phyloP scores from a whole-genome alignment of 768 basidiomycete species.

The Ramaria sp. region DNA sequence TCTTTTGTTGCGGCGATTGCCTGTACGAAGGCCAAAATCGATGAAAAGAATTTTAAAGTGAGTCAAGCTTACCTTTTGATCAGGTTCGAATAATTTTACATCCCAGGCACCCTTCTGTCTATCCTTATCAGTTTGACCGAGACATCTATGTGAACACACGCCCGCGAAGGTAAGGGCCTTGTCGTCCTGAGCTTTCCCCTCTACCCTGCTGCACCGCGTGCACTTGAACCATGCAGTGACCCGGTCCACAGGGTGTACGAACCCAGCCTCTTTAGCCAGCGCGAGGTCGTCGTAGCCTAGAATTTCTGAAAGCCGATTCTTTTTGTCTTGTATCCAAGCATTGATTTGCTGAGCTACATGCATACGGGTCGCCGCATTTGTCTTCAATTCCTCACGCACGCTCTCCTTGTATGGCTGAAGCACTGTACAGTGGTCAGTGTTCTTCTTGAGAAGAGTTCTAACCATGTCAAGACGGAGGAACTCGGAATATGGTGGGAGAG shows the following conservation, averaged over 20 bases:
- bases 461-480: conserved; percentile 4
- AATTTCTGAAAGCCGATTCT: conserved; percentile 24
- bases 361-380: neutral
- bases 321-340: neutral
- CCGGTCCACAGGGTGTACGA: conserved; percentile 44
- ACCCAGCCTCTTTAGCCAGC: conserved; percentile 26
- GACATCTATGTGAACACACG: conserved; percentile 51
- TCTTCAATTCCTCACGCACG: conserved; percentile 4
- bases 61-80: conserved; percentile 35
- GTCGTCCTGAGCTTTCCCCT: conserved; percentile 24
- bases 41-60: neutral
- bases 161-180: conserved; percentile 38
- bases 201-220: conserved; percentile 32
- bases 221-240: conserved; percentile 52
- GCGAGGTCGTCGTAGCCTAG: conserved; percentile 47
- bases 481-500: conserved; percentile 3
- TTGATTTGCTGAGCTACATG: neutral
- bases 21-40: conserved; percentile 21
- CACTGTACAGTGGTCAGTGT: neutral
- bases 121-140: conserved; percentile 18
- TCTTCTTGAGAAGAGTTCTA: neutral
- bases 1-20: conserved; percentile 33
- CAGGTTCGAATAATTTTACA: conserved; percentile 42
- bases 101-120: conserved; percentile 30
- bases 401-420: neutral